Conservation (phyloP, 179 eudicot species). For the Nepenthes alata region DNA sequence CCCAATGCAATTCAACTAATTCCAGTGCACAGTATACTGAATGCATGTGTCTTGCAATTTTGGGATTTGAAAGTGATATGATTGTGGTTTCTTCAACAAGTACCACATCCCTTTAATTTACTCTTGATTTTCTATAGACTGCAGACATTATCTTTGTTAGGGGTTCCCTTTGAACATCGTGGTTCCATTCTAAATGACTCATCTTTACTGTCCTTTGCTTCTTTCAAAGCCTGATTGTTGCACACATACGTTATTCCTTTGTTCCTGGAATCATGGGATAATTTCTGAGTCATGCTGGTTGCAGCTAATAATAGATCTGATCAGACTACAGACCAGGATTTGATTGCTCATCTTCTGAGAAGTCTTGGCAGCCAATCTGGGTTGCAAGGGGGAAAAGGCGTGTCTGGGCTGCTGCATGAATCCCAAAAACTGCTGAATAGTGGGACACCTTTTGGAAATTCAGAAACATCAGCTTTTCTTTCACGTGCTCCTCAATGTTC, state of each 20-base stretch:
- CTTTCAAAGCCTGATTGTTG: no score
- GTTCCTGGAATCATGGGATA: neutral
- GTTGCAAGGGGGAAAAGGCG: conserved; percentile 18
- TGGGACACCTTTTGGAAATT: conserved; percentile 26
- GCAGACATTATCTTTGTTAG: no score
- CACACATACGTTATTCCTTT: neutral
- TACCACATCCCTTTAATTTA: no score
- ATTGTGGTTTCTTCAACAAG: no score
- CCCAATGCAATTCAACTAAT: no score
- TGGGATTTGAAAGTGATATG: no score
- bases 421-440: conserved; percentile 37
- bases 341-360: conserved; percentile 49
- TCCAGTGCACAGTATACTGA: no score
- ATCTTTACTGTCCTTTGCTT: no score
- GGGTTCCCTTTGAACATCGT: no score
- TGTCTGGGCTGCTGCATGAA: conserved; percentile 31
- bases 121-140: no score
- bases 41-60: no score
- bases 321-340: conserved; percentile 40
- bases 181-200: no score
- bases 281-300: conserved; percentile 6
- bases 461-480: conserved; percentile 19
- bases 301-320: conserved; percentile 48
- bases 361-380: conserved; percentile 52
- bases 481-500: conserved; percentile 9